phyloP scores from a whole-genome alignment of 192 early-diverging fungal species.

The Chytriomyces confervae region DNA sequence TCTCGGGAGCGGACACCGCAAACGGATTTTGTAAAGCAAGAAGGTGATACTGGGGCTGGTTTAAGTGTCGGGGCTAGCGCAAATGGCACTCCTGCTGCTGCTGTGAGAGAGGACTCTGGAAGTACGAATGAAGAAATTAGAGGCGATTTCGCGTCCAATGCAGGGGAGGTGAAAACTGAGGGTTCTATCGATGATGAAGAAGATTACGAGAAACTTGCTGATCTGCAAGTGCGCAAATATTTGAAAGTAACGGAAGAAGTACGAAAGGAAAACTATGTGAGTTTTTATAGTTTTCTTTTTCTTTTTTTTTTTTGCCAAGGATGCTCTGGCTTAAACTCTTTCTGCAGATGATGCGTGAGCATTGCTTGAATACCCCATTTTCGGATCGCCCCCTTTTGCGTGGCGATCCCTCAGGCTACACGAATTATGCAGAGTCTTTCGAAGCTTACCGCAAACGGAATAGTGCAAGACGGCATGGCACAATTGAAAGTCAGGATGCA shows the following conservation, averaged over 20 bases:
- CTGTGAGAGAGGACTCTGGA: background rate
- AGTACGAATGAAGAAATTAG: background rate
- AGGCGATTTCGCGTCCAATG: background rate
- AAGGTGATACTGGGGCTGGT: background rate
- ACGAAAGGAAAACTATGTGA: conserved; percentile 25
- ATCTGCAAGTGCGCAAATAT: background rate
- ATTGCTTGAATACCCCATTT: conserved; percentile 20
- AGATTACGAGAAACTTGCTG: conserved; percentile 11
- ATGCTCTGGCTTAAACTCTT: background rate
- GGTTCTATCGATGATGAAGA: conserved; percentile 10
- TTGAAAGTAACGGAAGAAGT: conserved; percentile 5
- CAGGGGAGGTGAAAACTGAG: background rate
- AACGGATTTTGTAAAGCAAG: background rate
- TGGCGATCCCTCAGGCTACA: background rate
- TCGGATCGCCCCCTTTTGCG: background rate
- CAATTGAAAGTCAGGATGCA: background rate
- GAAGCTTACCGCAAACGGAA: conserved; percentile 21
- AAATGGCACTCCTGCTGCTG: conserved; percentile 1
- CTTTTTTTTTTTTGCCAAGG: background rate
- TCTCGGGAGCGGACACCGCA: background rate
- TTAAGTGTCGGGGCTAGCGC: background rate
- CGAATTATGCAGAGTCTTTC: background rate
- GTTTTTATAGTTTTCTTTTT: conserved; percentile 7
- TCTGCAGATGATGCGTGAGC: conserved; percentile 22
- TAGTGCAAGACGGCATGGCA: background rate